Evolutionary conservation across 768 basidiomycete species (phyloP), one percentile per base, ranked within the genome.

Genomic region (Lepiota venenata): DNA sequence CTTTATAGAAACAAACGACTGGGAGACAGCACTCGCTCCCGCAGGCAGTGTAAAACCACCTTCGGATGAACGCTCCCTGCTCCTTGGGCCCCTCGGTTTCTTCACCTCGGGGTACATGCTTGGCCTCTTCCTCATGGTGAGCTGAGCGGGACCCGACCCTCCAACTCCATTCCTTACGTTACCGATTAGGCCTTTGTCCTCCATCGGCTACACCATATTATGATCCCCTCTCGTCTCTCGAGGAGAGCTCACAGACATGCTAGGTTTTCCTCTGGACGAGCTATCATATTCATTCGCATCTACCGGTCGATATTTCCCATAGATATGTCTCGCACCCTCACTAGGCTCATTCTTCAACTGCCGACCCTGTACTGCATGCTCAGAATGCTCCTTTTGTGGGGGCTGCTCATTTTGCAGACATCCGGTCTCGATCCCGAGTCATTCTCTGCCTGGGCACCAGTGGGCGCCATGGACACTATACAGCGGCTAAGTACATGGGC

Each of bases 121-220:
- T 36, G 87, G 83, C 0, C 66, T 91, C 45, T 67, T 89, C 58
- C 59, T 83, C 29, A 81, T 88, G 82, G 88, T 87, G 58, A 63
- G 74, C 66, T 7, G 16, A 10, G 25, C 25, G 25, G 25, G 25
- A 2, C 22, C 14, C 10, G 29, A 41, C 43, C 11, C 38, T 38
- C 45, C 22, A 40, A n/a, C n/a, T 27, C 49, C 12, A 25, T 22
- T 43, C 10, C 29, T 25, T 48, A 20, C 18, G 29, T 46, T 47
- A 47, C n/a, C 25, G 32, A 32, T 8, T 32, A 89, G 87, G 85
- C 82, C 11, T 68, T 91, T 45, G 63, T 91, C 25, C 68, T 90
- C 55, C 86, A 91, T 60, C 79, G 89, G 25, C 86, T 91, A 55
- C 89, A 90, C 60, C 84, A 91, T 64, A 80, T 88, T 40, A 83